phyloP scores from a whole-genome alignment of 1,284 basidiomycete genomes.

The Ustilago xerochloae region DNA sequence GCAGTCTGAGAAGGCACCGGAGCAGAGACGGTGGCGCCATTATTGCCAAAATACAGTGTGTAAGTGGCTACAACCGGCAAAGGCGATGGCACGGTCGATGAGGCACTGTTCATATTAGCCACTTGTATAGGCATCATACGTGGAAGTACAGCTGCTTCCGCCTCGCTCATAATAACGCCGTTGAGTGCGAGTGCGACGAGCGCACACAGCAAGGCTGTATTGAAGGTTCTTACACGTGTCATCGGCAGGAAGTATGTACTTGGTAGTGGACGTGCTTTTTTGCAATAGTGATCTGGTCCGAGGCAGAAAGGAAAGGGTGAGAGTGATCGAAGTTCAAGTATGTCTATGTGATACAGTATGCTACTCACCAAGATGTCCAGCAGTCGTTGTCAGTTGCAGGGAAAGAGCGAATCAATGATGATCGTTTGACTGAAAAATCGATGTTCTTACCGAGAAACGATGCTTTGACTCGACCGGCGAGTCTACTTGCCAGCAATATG shows the following conservation, averaged over 20 bases:
- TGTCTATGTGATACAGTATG: not conserved
- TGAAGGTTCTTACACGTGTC: not conserved
- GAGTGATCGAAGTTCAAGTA: not conserved
- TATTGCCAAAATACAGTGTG: slow-evolving; percentile 23
- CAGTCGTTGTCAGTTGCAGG: not conserved
- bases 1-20: slow-evolving; percentile 5
- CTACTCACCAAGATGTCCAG: slow-evolving; percentile 26
- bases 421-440: slow-evolving; percentile 7
- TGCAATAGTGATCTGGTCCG: not conserved
- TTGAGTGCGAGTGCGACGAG: not conserved
- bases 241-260: too few relatives aligned
- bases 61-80: slow-evolving; percentile 27
- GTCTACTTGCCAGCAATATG: not conserved
- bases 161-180: not conserved
- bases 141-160: slow-evolving; percentile 17
- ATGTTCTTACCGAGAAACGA: not conserved
- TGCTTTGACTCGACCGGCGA: slow-evolving; percentile 29
- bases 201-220: slow-evolving; percentile 6
- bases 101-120: not conserved
- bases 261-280: too few relatives aligned
- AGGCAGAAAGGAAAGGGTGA: not conserved
- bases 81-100: not conserved
- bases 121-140: slow-evolving; percentile 7
- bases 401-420: not conserved
- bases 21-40: slow-evolving; percentile 8